Conservation (phyloP, 257 asterid genomes). For the Plantago ovata region DNA sequence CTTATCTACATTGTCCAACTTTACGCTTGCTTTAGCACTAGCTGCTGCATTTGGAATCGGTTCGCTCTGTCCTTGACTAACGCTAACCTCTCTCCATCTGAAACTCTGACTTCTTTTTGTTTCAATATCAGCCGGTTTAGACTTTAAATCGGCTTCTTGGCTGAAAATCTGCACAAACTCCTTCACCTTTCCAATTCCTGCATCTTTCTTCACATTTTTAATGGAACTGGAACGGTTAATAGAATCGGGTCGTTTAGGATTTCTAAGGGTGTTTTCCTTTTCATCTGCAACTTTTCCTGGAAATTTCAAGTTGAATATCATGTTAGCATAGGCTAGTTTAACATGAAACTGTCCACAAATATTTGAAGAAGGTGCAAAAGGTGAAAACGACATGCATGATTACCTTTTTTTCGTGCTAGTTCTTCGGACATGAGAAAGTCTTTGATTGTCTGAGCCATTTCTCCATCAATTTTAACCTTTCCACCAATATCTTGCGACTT, state of each 20-base stretch:
- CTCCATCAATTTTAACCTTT: slow-evolving; percentile 21
- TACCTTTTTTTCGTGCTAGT: slow-evolving; percentile 39
- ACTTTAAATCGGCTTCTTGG: slow-evolving; percentile 37
- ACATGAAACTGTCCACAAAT: too few species aligned
- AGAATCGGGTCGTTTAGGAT: slow-evolving; percentile 17
- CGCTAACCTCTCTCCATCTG: slow-evolving; percentile 35
- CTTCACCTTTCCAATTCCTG: slow-evolving; percentile 37
- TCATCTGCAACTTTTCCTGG: slow-evolving; percentile 30
- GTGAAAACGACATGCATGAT: slow-evolving; percentile 10
- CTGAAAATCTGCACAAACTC: slow-evolving; percentile 75
- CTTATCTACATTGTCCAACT: slow-evolving; percentile 23
- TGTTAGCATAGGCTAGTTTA: too few species aligned
- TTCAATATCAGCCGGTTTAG: slow-evolving; percentile 26
- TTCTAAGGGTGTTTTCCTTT: slow-evolving; percentile 25
- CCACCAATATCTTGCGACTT: slow-evolving; percentile 21
- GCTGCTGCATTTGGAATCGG: slow-evolving; percentile 24
- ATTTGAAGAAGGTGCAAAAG: too few species aligned
- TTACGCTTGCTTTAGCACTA: slow-evolving; percentile 31
- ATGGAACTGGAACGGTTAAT: slow-evolving; percentile 15
- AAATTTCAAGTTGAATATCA: too few species aligned
- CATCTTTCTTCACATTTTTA: slow-evolving; percentile 37
- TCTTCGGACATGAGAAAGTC: slow-evolving; percentile 27
- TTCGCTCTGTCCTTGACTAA: slow-evolving; percentile 33
- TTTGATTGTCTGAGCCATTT: slow-evolving; percentile 16
- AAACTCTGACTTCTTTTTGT: slow-evolving; percentile 33